These are phyloP conservation scores for Styphnolobium japonicum DNA, from an alignment of 306 rosid species.

Conservation along the genomic window DNA sequence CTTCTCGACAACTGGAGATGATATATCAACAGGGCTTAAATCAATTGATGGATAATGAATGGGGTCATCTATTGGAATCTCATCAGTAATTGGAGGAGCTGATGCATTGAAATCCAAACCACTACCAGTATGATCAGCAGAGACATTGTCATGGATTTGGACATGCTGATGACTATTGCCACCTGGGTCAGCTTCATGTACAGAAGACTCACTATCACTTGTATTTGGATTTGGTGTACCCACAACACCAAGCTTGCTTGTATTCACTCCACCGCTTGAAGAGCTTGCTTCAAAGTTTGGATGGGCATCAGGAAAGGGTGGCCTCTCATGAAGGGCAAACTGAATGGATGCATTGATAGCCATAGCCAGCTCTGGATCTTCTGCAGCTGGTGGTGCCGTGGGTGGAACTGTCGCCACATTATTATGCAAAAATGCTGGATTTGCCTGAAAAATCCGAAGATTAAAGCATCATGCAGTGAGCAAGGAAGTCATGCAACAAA, in stretches of 20 bases:
- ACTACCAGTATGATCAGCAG: slow-evolving; percentile 18
- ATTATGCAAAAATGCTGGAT: slow-evolving; percentile 62
- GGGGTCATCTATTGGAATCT: slow-evolving; percentile 44
- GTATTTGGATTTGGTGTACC: slow-evolving; percentile 35
- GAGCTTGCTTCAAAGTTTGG: slow-evolving; percentile 59
- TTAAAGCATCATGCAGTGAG: slow-evolving; percentile 13
- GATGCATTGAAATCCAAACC: slow-evolving; percentile 45
- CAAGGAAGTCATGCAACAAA: not conserved
- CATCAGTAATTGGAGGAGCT: slow-evolving; percentile 60
- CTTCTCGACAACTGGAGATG: slow-evolving; percentile 37
- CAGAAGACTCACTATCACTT: slow-evolving; percentile 23
- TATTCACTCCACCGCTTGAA: slow-evolving; percentile 34
- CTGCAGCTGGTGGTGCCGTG: slow-evolving; percentile 72
- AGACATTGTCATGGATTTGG: slow-evolving; percentile 22
- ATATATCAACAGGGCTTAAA: slow-evolving; percentile 51
- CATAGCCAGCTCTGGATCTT: slow-evolving; percentile 68
- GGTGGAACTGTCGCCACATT: slow-evolving; percentile 53
- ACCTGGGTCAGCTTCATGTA: slow-evolving; percentile 36
- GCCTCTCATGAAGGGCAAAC: slow-evolving; percentile 55
- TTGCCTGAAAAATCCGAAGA: slow-evolving; percentile 47
- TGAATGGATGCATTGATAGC: slow-evolving; percentile 75
- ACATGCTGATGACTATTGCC: slow-evolving; percentile 29
- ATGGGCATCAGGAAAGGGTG: slow-evolving; percentile 41
- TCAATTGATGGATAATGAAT: slow-evolving; percentile 84
- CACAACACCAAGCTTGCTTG: slow-evolving; percentile 37